These are phyloP conservation scores for Diaporthe aspalathi DNA, from an alignment of 2,329 filamentous ascomycete genomes.

Conservation along the genomic window DNA sequence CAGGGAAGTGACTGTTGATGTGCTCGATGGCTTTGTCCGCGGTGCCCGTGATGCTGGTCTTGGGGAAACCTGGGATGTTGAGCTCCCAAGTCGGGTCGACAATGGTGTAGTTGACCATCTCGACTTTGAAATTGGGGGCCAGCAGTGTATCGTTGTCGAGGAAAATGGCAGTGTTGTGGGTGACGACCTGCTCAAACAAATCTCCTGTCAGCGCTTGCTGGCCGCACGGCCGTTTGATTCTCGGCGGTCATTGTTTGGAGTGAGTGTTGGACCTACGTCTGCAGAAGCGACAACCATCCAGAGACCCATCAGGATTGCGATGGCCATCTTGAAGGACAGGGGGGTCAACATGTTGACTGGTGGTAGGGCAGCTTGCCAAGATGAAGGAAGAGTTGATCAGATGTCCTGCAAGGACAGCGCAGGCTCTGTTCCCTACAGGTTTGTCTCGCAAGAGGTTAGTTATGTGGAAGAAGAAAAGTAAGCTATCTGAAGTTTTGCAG, in stretches of 20 bases:
- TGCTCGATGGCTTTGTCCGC: neutral
- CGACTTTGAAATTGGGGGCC: neutral
- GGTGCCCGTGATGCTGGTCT: neutral
- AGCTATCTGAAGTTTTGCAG: no score
- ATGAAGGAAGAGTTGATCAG: neutral
- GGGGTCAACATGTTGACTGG: neutral
- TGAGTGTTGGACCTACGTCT: neutral
- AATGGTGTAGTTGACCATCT: neutral
- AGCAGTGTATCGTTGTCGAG: neutral
- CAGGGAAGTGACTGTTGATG: neutral
- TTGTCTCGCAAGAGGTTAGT: neutral
- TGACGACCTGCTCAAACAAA: neutral
- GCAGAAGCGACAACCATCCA: neutral
- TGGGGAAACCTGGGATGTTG: neutral
- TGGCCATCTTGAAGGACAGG: neutral
- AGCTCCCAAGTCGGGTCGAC: conserved; percentile 15
- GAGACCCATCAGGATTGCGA: neutral
- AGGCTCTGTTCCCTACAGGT: neutral
- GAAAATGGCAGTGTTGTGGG: neutral
- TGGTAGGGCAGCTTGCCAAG: no score
- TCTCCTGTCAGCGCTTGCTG: no score
- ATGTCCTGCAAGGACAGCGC: neutral
- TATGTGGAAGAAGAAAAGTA: no score
- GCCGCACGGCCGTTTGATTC: neutral
- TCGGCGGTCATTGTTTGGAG: no score